phyloP scores from a whole-genome alignment of 352 stramenopile genomes.

The Phytophthora syringae region DNA sequence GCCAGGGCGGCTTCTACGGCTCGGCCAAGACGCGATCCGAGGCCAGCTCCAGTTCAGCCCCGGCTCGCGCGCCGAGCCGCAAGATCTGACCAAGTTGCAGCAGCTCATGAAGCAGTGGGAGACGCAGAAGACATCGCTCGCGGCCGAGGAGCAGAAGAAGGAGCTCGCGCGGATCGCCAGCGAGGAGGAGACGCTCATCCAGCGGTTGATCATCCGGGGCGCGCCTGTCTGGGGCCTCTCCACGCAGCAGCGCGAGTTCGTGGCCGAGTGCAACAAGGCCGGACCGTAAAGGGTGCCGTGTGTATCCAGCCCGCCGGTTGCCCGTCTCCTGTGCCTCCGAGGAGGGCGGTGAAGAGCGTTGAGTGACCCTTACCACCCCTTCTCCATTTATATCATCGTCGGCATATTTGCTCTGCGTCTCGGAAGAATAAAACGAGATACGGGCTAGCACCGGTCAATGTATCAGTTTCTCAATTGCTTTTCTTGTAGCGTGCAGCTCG shows the following conservation, averaged over 20 bases:
- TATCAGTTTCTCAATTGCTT: conserved; percentile 21
- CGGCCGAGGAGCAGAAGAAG: conserved; percentile 46
- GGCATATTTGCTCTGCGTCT: conserved; percentile 23
- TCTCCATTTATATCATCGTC: conserved; percentile 13
- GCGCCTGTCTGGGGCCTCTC: conserved; percentile 81
- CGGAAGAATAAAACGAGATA: conserved; percentile 40
- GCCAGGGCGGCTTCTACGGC: conserved; percentile 92
- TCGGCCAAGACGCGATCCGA: conserved; percentile 83
- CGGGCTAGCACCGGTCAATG: conserved; percentile 34
- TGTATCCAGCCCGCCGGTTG: conserved; percentile 6
- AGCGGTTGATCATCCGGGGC: conserved; percentile 74
- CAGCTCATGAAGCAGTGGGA: conserved; percentile 70
- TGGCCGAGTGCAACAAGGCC: conserved; percentile 57
- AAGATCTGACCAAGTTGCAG: conserved; percentile 63
- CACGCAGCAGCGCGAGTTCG: conserved; percentile 74
- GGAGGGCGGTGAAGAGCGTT: not conserved
- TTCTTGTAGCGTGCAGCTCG: not conserved
- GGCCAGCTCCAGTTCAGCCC: conserved; percentile 62
- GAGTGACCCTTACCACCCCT: not conserved
- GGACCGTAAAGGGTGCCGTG: conserved; percentile 13
- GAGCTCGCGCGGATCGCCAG: conserved; percentile 50
- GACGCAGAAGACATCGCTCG: conserved; percentile 41
- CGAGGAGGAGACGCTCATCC: conserved; percentile 58
- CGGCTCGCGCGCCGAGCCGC: conserved; percentile 67
- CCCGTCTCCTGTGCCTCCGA: not conserved